Conservation (phyloP, 2,329 filamentous ascomycete species). For the Colletotrichum tropicicola region DNA sequence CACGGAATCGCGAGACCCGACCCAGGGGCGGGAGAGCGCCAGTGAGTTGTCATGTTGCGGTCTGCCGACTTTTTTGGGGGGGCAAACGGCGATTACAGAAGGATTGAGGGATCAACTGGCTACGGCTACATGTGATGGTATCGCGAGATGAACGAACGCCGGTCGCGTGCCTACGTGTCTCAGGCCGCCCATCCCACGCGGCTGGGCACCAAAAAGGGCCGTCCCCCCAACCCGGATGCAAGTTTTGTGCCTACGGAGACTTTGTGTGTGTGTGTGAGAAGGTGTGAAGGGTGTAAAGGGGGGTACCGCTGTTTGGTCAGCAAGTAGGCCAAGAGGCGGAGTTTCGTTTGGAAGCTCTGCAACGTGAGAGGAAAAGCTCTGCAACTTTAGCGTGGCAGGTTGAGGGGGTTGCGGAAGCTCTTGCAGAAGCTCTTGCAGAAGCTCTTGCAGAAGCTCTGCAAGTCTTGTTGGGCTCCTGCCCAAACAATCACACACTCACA, state of each 20-base stretch:
- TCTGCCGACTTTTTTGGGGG: too few relatives aligned
- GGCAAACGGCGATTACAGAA: too few relatives aligned
- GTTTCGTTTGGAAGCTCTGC: slow-evolving; percentile 18
- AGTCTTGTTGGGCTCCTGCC: slow-evolving; percentile 4
- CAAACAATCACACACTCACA: neutral
- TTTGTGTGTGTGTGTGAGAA: neutral
- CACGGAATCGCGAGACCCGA: neutral
- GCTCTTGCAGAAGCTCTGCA: slow-evolving; percentile 25
- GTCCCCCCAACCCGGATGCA: neutral
- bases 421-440: too few relatives aligned
- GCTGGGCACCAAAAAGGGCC: neutral
- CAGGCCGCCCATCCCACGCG: neutral
- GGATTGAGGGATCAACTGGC: neutral
- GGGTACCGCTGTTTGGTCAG: neutral
- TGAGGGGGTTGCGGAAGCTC: slow-evolving; percentile 24
- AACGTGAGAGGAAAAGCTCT: slow-evolving; percentile 18
- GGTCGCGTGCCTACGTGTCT: slow-evolving; percentile 29
- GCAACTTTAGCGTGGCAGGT: slow-evolving; percentile 21
- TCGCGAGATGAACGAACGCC: slow-evolving; percentile 13
- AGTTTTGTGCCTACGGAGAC: neutral
- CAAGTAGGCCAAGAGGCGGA: neutral
- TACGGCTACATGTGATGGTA: slow-evolving; percentile 19
- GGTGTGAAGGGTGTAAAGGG: neutral
- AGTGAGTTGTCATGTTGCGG: neutral
- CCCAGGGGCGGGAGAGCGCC: neutral